Evolutionary conservation across 768 basidiomycete species (phyloP), one percentile per base, ranked within the genome.

Genomic region (Tylopilus subfusipes): DNA sequence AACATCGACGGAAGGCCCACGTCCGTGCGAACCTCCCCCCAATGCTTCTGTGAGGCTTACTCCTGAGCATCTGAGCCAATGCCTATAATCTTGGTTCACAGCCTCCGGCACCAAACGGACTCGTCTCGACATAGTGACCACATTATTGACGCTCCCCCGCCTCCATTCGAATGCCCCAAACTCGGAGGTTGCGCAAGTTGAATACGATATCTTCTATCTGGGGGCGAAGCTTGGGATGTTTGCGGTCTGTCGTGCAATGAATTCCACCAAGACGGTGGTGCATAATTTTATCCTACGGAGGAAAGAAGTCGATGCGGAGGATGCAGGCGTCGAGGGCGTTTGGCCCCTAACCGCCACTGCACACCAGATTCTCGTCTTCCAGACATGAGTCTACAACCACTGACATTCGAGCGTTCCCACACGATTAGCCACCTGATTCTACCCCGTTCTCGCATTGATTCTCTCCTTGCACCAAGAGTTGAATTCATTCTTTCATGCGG

Each of bases 341-440:
- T 73, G 71, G 69, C 64, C 68, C 14, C 50, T 71, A 1, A 65
- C 61, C 22, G 68, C 68, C 44, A 48, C 48, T 19, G 70, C 59
- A 18, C 69, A 71, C 50, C 68, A 71, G 58, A 69, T 71, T 47
- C 63, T 68, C 30, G 60, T 72, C 47, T 70, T 72, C 46, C 53
- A 57, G 42, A 21, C 55, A 48, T 54, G 61, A 55, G 42, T 42
- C n/a, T 31, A 34, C n/a, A n/a, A n/a, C 5, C 10, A 31, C 30
- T 31, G 12, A 21, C 38, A 10, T 19, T 21, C 2, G 38, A 39
- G 18, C 18, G 34, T 36, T 36, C 34, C 34, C 38, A 38, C 38
- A 38, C 8, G 38, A 38, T 38, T 38, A 38, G 38, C 38, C 19
- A 5, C 4, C 38, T 19, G 31, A 4, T 18, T 34, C 14, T 13